A percentile compares a stretch with the other conserved stretches of the same genome.
phyloP scores from a whole-genome alignment of 169 alveolate genomes.

The Eimeria sp. region DNA sequence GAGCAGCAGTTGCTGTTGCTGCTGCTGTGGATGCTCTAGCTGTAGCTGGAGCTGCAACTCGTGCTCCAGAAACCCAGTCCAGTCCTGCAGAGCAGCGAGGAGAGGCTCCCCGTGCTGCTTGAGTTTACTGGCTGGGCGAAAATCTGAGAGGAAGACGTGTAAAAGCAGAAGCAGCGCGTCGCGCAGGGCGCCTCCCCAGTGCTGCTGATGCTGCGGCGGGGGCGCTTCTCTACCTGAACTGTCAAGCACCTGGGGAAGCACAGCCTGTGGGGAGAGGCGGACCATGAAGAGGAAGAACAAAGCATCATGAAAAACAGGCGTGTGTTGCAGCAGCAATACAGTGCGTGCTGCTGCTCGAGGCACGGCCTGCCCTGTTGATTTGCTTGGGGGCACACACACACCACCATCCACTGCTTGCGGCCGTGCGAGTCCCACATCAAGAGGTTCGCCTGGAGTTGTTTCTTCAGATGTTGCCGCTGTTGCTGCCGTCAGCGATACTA shows the following conservation, averaged over 20 bases:
- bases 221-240: slow-evolving; percentile 3
- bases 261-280: slow-evolving; percentile 50
- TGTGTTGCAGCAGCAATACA: slow-evolving; percentile 56
- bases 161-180: slow-evolving; percentile 59
- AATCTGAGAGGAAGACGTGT: slow-evolving; percentile 25
- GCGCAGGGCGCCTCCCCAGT: slow-evolving; percentile 46
- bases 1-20: slow-evolving; percentile 10
- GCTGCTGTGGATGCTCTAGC: slow-evolving; percentile 19
- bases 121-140: slow-evolving; percentile 49
- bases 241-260: neutral
- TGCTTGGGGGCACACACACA: neutral
- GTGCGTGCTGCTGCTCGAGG: slow-evolving; percentile 38
- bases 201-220: slow-evolving; percentile 33
- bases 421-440: neutral
- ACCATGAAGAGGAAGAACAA: slow-evolving; percentile 30
- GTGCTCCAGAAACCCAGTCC: slow-evolving; percentile 32
- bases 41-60: slow-evolving; percentile 14
- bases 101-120: slow-evolving; percentile 25
- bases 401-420: neutral
- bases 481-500: slow-evolving; percentile 33
- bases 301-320: slow-evolving; percentile 11
- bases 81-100: slow-evolving; percentile 4
- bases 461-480: slow-evolving; percentile 13
- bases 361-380: neutral
- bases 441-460: neutral